phyloP scores from a whole-genome alignment of 345 rosid genomes.

The Pistacia integerrima region DNA sequence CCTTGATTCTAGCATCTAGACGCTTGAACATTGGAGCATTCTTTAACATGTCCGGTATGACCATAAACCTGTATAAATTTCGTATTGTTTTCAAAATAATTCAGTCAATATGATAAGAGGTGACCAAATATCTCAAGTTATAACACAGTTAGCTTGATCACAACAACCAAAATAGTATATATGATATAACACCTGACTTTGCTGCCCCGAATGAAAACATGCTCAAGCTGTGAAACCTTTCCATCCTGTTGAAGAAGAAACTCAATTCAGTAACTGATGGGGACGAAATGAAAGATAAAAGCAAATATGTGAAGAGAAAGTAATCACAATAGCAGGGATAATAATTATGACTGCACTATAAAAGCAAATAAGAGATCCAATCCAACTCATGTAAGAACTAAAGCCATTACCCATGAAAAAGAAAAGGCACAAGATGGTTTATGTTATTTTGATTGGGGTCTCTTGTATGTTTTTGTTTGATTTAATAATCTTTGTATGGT shows the following conservation, averaged over 20 bases:
- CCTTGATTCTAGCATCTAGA: conserved; percentile 85
- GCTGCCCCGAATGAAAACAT: conserved; percentile 94
- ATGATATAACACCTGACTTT: conserved; percentile 78
- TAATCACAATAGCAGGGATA: neutral
- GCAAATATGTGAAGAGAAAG: neutral
- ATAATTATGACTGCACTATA: neutral
- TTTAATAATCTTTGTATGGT: too few species aligned
- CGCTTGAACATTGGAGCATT: conserved; percentile 98
- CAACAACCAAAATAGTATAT: neutral
- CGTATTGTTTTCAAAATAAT: neutral
- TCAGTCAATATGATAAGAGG: neutral
- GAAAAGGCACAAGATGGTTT: too few species aligned
- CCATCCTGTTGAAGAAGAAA: conserved; percentile 66
- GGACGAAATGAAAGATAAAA: neutral
- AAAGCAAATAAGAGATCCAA: neutral
- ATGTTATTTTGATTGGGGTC: too few species aligned
- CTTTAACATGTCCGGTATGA: conserved; percentile 98
- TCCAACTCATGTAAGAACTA: neutral
- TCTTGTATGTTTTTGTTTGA: too few species aligned
- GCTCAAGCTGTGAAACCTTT: conserved; percentile 95
- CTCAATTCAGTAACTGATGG: neutral
- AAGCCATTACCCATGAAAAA: neutral
- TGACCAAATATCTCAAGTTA: neutral
- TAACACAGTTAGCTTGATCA: neutral
- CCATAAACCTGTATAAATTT: conserved; percentile 77